Conservation (phyloP, 2,329 filamentous ascomycete genomes). For the Chrysoporthe austroafricana region DNA sequence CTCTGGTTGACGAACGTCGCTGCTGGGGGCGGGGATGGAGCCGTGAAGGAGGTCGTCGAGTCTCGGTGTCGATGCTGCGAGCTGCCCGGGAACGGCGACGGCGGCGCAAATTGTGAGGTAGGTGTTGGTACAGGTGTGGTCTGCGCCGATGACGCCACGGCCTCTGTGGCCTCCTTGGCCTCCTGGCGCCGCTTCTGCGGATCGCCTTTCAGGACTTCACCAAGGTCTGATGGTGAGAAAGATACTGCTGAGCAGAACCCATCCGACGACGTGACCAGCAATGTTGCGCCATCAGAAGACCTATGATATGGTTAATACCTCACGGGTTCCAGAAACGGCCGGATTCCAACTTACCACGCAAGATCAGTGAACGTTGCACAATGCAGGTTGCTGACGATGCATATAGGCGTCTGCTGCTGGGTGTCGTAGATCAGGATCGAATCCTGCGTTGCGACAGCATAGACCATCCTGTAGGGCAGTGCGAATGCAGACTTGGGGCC, state of each 20-base stretch:
- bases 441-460: slow-evolving; percentile 96
- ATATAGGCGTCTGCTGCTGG: slow-evolving; percentile 91
- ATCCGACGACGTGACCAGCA: slow-evolving; percentile 96
- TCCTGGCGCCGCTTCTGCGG: slow-evolving; percentile 48
- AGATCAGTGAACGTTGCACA: slow-evolving; percentile 97
- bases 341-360: slow-evolving; percentile 70
- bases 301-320: slow-evolving; percentile 41
- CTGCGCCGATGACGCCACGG: slow-evolving; percentile 58
- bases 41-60: slow-evolving; percentile 60
- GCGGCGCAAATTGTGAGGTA: slow-evolving; percentile 64
- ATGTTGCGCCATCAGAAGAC: slow-evolving; percentile 55
- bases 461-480: slow-evolving; percentile 90
- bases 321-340: neutral
- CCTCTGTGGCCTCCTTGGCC: slow-evolving; percentile 41
- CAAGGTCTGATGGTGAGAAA: slow-evolving; percentile 82
- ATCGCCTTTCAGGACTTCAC: slow-evolving; percentile 78
- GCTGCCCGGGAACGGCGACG: slow-evolving; percentile 58
- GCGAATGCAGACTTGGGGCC: slow-evolving; percentile 75
- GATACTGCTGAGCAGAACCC: slow-evolving; percentile 94
- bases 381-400: slow-evolving; percentile 94
- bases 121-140: slow-evolving; percentile 74
- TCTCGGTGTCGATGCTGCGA: slow-evolving; percentile 60
- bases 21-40: slow-evolving; percentile 61
- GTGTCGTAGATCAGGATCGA: slow-evolving; percentile 95
- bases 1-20: slow-evolving; percentile 64